Base-by-base conservation (phyloP, 352 stramenopile genomes). In the Globisporangium barbulae region DNA sequence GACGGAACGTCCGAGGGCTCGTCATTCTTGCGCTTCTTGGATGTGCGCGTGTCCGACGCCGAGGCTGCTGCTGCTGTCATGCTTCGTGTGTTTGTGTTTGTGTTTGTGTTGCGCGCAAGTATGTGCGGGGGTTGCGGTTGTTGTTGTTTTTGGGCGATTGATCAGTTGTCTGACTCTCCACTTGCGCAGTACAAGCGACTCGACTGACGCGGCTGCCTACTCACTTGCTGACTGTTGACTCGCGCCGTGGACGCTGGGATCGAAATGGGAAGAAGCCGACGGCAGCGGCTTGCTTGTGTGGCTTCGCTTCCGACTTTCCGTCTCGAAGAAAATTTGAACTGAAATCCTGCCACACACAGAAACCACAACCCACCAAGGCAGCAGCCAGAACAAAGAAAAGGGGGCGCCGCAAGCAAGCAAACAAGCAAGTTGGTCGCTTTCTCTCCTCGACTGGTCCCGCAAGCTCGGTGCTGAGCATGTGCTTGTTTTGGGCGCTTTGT, bases 11-110 rank as follows among this genome's bases (percentile, higher is more conserved):
- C 53, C 25, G 68, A 67, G 56, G 65, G 41, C 21, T 61, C 53
- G 61, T 67, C 61, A 22, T 53, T 76, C 71, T 88, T 88, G 67
- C 83, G 80, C 70, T 89, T 91, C 71, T 89, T 89, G 54, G 53
- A 25, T 15, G 35, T 41, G 28, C 31, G 53, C n/a, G 42, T 39
- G n/a, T 57, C 50, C 19, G 50, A 57, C 4, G 7, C 50, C 5
- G 50, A 28, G 25, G 25, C 6, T 4, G 30, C 19, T 41, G 50
- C 50, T 30, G 50, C 50, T 28, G 50, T 44, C 50, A 57, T 57
- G 30, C 50, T 57, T 37, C n/a, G 15, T 12, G 25, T 52, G 30
- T 3, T 30, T 44, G 30, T 2, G 28, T 56, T 17, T 30, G 21
- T 2, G 9, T 22, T n/a, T 17, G n/a, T 25, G n/a, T 52, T 30